phyloP scores from a whole-genome alignment of 192 early-diverging fungal species.

The Entomortierella parvispora region DNA sequence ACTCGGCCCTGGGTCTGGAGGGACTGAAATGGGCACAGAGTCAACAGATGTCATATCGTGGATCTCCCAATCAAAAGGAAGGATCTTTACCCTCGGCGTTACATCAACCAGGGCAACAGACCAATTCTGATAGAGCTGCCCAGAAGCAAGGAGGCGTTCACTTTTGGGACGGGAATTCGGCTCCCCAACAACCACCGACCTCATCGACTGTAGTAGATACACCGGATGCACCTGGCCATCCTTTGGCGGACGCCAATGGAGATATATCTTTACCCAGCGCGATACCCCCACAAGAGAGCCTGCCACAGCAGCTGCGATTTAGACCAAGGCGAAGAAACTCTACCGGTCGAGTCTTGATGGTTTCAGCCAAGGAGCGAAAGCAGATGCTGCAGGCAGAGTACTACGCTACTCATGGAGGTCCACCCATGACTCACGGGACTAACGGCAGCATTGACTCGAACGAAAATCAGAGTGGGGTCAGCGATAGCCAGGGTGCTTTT shows the following conservation, averaged over 20 bases:
- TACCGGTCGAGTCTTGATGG: slow-evolving; percentile 6
- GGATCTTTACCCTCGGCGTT: not conserved
- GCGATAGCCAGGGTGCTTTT: not conserved
- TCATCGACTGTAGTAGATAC: too few relatives aligned
- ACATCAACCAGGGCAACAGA: not conserved
- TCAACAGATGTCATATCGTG: not conserved
- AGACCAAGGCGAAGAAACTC: not conserved
- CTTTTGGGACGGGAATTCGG: too few relatives aligned
- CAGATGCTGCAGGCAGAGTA: slow-evolving; percentile 45
- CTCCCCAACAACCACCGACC: too few relatives aligned
- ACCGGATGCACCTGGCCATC: not conserved
- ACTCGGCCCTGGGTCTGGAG: slow-evolving; percentile 11
- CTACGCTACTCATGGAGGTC: slow-evolving; percentile 21
- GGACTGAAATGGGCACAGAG: slow-evolving; percentile 21
- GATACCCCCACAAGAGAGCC: not conserved
- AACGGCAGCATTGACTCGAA: not conserved
- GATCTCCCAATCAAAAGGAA: not conserved
- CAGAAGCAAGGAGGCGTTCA: too few relatives aligned
- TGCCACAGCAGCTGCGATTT: not conserved
- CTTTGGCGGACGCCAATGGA: not conserved
- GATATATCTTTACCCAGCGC: not conserved
- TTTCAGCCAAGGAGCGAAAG: slow-evolving; percentile 29
- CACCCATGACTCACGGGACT: not conserved
- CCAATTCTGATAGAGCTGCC: too few relatives aligned
- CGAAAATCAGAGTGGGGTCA: not conserved